Conservation (phyloP, 768 basidiomycete species). For the Podaxis pistillaris region DNA sequence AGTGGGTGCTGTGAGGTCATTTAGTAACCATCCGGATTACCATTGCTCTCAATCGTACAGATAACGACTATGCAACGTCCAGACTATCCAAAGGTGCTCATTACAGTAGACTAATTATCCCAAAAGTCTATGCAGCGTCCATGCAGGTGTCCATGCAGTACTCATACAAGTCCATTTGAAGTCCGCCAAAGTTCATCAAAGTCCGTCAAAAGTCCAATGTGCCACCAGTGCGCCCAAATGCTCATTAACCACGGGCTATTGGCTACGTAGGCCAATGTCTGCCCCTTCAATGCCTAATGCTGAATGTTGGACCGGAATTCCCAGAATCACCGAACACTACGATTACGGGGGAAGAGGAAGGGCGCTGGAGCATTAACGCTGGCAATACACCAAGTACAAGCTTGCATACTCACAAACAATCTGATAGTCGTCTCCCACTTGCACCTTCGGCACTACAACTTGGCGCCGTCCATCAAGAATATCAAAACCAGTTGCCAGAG, state of each 20-base stretch:
- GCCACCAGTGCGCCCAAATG: neutral
- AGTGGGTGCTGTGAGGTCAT: too few relatives aligned
- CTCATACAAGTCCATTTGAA: too few relatives aligned
- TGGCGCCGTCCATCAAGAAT: conserved; percentile 25
- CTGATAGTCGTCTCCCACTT: conserved; percentile 27
- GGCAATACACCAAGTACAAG: neutral
- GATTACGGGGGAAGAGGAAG: neutral
- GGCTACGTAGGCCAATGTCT: neutral
- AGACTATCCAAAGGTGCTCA: neutral
- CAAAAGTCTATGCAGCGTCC: neutral
- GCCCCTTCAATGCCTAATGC: conserved; percentile 4
- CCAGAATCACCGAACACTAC: conserved; percentile 39
- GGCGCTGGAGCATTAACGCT: neutral
- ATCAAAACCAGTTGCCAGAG: conserved; percentile 23
- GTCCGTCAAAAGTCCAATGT: neutral
- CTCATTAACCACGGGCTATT: neutral
- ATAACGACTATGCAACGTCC: too few relatives aligned
- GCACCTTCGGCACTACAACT: conserved; percentile 28
- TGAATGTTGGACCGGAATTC: conserved; percentile 32
- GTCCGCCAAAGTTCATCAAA: neutral
- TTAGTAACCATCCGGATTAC: too few relatives aligned
- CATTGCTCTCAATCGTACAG: too few relatives aligned
- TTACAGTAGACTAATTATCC: neutral
- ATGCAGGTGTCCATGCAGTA: neutral
- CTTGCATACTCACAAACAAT: conserved; percentile 27